Evolutionary conservation across 768 basidiomycete genomes (phyloP).

Genomic region (Psilocybe cubensis): DNA sequence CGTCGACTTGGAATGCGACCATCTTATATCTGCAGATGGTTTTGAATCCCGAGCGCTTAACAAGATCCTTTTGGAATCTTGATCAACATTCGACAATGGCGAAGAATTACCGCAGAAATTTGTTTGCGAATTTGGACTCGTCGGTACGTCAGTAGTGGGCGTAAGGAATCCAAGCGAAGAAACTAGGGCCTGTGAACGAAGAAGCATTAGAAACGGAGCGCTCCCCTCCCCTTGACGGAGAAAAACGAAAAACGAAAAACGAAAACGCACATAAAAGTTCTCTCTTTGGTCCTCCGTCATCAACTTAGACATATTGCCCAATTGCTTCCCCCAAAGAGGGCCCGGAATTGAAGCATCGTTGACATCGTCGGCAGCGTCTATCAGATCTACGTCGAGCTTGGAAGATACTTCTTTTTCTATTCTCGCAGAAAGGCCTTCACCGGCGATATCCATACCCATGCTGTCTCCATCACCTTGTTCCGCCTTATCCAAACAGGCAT

Average conservation of each 20-base stretch:
- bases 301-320: conserved; percentile 8
- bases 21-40: neutral
- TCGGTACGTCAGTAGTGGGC: neutral
- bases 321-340: conserved; percentile 8
- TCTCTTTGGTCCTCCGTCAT: conserved; percentile 11
- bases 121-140: neutral
- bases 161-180: conserved; percentile 6
- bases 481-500: conserved; percentile 7
- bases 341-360: neutral
- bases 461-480: neutral
- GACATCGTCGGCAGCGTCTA: neutral
- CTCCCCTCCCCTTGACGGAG: no score
- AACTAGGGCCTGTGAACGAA: conserved; percentile 1
- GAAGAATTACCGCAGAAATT: neutral
- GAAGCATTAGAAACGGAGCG: no score
- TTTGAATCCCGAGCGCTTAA: neutral
- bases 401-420: neutral
- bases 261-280: conserved; percentile 6
- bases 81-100: neutral
- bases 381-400: neutral
- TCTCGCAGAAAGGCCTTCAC: neutral
- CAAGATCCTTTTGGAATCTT: neutral
- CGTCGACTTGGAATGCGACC: neutral
- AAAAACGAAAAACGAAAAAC: neutral
- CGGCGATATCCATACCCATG: neutral